Evolutionary conservation across 1,284 basidiomycete genomes (phyloP).

Genomic region (Butyriboletus appendiculatus): DNA sequence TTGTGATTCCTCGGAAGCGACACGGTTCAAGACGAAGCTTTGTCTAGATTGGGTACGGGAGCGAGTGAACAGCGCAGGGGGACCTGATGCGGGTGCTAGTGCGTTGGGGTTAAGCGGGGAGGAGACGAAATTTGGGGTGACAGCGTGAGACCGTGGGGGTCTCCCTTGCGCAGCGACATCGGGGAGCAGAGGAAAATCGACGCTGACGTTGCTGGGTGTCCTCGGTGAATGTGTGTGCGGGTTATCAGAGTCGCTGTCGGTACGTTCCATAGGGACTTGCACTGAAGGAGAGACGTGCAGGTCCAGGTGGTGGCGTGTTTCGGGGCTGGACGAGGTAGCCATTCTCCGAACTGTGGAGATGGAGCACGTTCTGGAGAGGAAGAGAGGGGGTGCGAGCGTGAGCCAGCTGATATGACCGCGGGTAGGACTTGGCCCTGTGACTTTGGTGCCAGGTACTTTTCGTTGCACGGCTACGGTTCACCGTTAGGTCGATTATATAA

Average conservation of each 20-base stretch:
- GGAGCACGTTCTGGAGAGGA: constrained; percentile 1
- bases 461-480: background rate
- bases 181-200: constrained; percentile 18
- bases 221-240: constrained; percentile 10
- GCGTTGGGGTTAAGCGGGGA: constrained; percentile 52
- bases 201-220: constrained; percentile 23
- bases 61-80: constrained; percentile 24
- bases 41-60: constrained; percentile 35
- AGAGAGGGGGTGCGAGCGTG: background rate
- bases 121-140: constrained; percentile 41
- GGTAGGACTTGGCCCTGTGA: constrained; percentile 3
- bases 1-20: constrained; percentile 52
- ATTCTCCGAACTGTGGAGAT: constrained; percentile 7
- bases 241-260: constrained; percentile 15
- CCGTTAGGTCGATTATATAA: constrained; percentile 14
- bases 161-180: constrained; percentile 15
- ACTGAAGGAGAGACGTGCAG: background rate
- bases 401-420: constrained; percentile 3
- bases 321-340: constrained; percentile 1
- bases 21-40: constrained; percentile 40
- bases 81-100: constrained; percentile 15
- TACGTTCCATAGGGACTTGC: constrained; percentile 2
- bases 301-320: background rate
- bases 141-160: constrained; percentile 32
- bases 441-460: constrained; percentile 1